Conservation (phyloP, 495 filamentous ascomycete species). For the Bathelium albidoporum region DNA sequence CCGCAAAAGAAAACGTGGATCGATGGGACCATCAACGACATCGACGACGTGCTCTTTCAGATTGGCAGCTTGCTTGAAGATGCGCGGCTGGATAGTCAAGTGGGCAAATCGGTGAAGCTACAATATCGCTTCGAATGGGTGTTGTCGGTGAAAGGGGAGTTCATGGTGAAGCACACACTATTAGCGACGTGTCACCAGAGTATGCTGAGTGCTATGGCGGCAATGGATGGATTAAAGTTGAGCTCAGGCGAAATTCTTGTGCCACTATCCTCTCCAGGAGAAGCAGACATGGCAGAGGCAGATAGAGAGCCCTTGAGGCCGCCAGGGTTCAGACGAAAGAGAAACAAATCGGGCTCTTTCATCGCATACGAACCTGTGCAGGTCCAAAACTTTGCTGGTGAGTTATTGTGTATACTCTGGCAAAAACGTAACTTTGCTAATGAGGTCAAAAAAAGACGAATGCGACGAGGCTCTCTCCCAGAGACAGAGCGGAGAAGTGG, state of each 20-base stretch:
- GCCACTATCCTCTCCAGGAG: background rate
- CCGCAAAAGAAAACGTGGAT: slow-evolving; percentile 5
- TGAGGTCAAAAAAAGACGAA: background rate
- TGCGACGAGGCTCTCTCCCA: background rate
- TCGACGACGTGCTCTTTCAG: background rate
- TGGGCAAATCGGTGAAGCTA: slow-evolving; percentile 1
- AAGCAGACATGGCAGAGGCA: background rate
- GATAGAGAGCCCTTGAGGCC: background rate
- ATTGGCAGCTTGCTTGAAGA: slow-evolving; percentile 5
- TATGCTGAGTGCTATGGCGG: background rate
- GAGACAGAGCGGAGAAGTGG: background rate
- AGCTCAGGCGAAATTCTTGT: background rate
- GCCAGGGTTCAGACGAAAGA: background rate
- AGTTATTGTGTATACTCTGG: no score
- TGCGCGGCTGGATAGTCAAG: slow-evolving; percentile 1
- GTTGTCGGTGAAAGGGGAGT: slow-evolving; percentile 1
- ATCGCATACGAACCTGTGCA: background rate
- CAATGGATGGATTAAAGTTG: background rate
- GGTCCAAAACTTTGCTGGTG: background rate
- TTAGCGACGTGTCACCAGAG: slow-evolving; percentile 9
- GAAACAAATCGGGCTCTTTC: background rate
- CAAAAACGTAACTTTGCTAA: no score
- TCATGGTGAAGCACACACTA: slow-evolving; percentile 6
- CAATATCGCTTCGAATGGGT: slow-evolving; percentile 11
- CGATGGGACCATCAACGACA: slow-evolving; percentile 4